These are phyloP conservation scores for Neurospora sp. DNA, from an alignment of 495 filamentous ascomycete species.

Conservation along the genomic window DNA sequence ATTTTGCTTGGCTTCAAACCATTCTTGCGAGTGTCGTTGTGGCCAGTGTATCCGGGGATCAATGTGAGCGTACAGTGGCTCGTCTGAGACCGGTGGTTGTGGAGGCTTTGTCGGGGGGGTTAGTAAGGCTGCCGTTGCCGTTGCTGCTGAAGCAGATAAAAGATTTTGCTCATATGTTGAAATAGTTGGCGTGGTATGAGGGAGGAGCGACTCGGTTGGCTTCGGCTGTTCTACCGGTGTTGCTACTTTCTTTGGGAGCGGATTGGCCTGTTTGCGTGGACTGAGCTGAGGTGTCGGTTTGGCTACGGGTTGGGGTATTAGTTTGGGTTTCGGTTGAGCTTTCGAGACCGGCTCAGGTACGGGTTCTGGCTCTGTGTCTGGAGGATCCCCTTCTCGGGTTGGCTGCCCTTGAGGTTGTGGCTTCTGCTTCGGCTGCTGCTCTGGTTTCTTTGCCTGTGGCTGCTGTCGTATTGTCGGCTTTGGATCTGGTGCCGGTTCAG, in stretches of 20 bases:
- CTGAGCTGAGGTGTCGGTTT: neutral
- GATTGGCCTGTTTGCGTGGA: neutral
- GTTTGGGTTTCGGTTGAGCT: neutral
- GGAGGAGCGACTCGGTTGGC: neutral
- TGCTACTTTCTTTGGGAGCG: neutral
- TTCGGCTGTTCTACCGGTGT: neutral
- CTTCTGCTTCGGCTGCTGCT: neutral
- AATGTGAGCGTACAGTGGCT: conserved; percentile 20
- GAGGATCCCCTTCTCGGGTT: neutral
- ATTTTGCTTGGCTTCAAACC: conserved; percentile 27
- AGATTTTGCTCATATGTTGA: neutral
- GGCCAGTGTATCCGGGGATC: conserved; percentile 37
- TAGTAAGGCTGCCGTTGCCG: neutral
- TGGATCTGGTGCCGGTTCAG: neutral
- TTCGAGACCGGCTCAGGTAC: neutral
- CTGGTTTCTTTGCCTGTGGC: neutral
- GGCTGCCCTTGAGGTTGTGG: neutral
- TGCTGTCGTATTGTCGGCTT: neutral
- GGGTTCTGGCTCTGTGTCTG: neutral
- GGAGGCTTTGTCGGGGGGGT: neutral
- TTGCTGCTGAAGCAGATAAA: conserved; percentile 1
- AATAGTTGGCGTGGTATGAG: neutral
- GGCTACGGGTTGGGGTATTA: neutral
- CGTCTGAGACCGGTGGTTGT: conserved; percentile 5
- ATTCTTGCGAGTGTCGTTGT: conserved; percentile 24